Conservation (phyloP, 345 rosid genomes). For the Noccaea bulbosa region DNA sequence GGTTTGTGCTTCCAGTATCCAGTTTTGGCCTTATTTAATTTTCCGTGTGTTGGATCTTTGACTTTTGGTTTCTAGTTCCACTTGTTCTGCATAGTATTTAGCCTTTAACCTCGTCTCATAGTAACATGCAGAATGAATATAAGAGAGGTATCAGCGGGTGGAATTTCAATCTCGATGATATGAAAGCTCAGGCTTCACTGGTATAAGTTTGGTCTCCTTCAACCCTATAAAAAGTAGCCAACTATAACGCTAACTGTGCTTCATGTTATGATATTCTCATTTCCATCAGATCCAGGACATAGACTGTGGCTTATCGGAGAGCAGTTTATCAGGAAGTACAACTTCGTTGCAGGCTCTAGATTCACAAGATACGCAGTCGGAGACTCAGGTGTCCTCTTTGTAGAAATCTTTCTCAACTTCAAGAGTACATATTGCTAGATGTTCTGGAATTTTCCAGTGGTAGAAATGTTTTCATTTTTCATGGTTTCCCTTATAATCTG, state of each 20-base stretch:
- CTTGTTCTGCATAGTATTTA: slow-evolving; percentile 29
- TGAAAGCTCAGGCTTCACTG: slow-evolving; percentile 99
- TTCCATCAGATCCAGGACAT: slow-evolving; percentile 78
- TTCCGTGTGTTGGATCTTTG: slow-evolving; percentile 10
- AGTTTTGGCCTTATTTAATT: slow-evolving; percentile 1
- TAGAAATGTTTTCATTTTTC: slow-evolving; percentile 22
- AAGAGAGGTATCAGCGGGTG: slow-evolving; percentile 97
- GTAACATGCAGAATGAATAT: slow-evolving; percentile 80
- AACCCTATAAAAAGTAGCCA: slow-evolving; percentile 17
- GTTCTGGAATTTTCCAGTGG: background rate
- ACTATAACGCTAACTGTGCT: slow-evolving; percentile 20
- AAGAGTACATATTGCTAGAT: slow-evolving; percentile 10
- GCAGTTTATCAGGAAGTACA: slow-evolving; percentile 57
- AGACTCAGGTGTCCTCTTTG: slow-evolving; percentile 43
- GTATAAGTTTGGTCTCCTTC: slow-evolving; percentile 50
- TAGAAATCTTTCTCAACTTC: slow-evolving; percentile 21
- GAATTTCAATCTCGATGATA: slow-evolving; percentile 96
- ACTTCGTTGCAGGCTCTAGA: slow-evolving; percentile 57
- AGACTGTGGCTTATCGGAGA: slow-evolving; percentile 64
- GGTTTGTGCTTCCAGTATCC: slow-evolving; percentile 54
- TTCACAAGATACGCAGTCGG: slow-evolving; percentile 54
- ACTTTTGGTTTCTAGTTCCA: slow-evolving; percentile 3
- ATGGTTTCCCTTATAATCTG: slow-evolving; percentile 31
- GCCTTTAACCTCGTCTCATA: slow-evolving; percentile 41
- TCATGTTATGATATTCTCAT: slow-evolving; percentile 24